Evolutionary conservation across 176 grass and related monocot species (phyloP), one percentile per base, ranked within the genome.

Genomic region (Hsuehochloa calcarea): DNA sequence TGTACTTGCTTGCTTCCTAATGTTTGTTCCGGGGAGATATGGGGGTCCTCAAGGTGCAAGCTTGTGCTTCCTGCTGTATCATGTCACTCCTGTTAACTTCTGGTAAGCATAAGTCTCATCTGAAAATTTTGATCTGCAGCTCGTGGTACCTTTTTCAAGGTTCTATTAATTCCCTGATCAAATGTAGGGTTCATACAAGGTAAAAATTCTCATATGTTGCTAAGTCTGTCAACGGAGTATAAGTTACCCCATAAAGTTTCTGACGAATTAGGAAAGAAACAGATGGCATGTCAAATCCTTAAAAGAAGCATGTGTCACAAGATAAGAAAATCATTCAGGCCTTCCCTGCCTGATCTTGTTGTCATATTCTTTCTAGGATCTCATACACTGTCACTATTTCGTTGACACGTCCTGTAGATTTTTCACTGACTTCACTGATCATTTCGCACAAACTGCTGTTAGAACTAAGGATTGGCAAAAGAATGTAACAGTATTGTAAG

Each of bases 1-100:
- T 65, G 4, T 6, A 8, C 12, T 44, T 62, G 35, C 20, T 8
- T 31, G 14, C 40, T 45, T 65, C n/a, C 4, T 65, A 22, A 27
- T 20, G 5, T 34, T 46, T 45, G 10, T 79, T 79, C 40, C 1
- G 5, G 17, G 9, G 15, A 58, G 10, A 38, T 37, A 59, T 77
- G 52, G 35, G 10, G 4, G 11, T 25, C 34, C 4, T 60, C 34
- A 60, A 60, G 52, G 10, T 9, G 17, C 35, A 41, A 22, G 50
- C 52, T 40, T 76, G 31, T 76, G 74, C 20, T 76, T 76, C 51
- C 50, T 76, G 19, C 51, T 76, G 51, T 34, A 12, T 76, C 34
- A 58, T 76, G 34, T 34, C 27, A 76, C 29, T 59, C 31, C 34
- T 58, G 25, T n/a, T 76, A 7, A 35, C 31, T 58, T 39, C 9